Conservation (phyloP, 2,329 filamentous ascomycete species). For the Parascedosporium putredinis region DNA sequence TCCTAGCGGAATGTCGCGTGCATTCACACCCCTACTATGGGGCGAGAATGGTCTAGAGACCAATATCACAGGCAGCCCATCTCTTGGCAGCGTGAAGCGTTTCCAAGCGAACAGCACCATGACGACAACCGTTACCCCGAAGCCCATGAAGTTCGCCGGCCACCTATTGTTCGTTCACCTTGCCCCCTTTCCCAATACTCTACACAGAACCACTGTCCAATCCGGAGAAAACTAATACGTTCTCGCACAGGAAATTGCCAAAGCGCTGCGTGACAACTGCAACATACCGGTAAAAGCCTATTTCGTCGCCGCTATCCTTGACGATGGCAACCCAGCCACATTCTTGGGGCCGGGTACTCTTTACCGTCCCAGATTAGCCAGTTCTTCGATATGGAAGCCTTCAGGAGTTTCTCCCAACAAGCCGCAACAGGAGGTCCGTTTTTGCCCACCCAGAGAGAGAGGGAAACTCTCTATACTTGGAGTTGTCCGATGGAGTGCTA, state of each 20-base stretch:
- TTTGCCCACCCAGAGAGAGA: too few relatives aligned
- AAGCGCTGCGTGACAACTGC: slow-evolving; percentile 40
- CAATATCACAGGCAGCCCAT: slow-evolving; percentile 1
- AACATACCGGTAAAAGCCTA: slow-evolving; percentile 39
- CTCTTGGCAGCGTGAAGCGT: slow-evolving; percentile 5
- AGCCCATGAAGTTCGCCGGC: slow-evolving; percentile 3
- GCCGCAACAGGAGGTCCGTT: slow-evolving; percentile 2
- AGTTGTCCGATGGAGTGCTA: too few relatives aligned
- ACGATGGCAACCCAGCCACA: slow-evolving; percentile 34
- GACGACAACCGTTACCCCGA: slow-evolving; percentile 3
- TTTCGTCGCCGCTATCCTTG: slow-evolving; percentile 40
- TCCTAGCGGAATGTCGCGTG: not conserved
- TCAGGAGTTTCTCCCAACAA: slow-evolving; percentile 14
- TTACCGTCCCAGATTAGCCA: slow-evolving; percentile 27
- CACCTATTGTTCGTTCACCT: slow-evolving; percentile 4
- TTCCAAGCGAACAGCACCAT: slow-evolving; percentile 1
- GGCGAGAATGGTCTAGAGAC: slow-evolving; percentile 6
- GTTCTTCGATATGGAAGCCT: slow-evolving; percentile 37
- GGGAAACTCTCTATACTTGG: too few relatives aligned
- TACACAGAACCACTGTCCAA: not conserved
- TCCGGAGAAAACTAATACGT: too few relatives aligned
- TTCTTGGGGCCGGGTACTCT: slow-evolving; percentile 33
- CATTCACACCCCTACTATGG: slow-evolving; percentile 3
- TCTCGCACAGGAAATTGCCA: slow-evolving; percentile 42
- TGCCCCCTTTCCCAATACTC: not conserved